Base-by-base conservation (phyloP, 768 basidiomycete species). In the Mycena vulgaris region DNA sequence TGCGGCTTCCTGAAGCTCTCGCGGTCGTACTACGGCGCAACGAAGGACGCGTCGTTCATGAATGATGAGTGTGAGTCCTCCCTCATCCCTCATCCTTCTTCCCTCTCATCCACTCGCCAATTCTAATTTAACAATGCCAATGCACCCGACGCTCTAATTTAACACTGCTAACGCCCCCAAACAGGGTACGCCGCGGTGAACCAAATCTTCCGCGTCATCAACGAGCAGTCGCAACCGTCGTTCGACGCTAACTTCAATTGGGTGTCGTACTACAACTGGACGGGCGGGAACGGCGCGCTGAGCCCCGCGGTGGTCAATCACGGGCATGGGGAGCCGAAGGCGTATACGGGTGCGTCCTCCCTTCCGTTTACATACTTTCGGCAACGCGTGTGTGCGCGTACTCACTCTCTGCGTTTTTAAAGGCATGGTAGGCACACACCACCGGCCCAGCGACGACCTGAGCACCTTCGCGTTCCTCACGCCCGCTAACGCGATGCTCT, bases 241-340 rank as follows among this genome's bases (percentile, higher is more conserved):
- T 93, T 92, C 69, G 92, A 93, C 74, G 83, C 83, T 21, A 78
- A 92, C 80, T 94, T 89, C 82, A 90, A 92, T 78, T 89, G 91
- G 75, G 83, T 93, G 60, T 93, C 92, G 9, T 93, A 89, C 78
- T 95, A 93, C 78, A 93, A 93, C 76, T 95, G 93, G 93, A 94
- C 93, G 7, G 93, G 93, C 21, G 88, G 88, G 19, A 79, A 83
- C 58, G 91, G 92, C 16, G 83, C 91, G 19, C 83, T 93, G 49
- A 84, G 89, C 39, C 92, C 92, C 5, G 80, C 84, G 21, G 92
- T 94, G 2, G 80, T 83, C 53, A 94, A 95, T 77, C 79, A 75
- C 0, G 93, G 93, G 8, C 93, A 92, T 71, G 91, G 91, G 8
- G 93, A 94, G 77, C 93, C 91, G 0, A 93, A 91, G 75, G 89